phyloP scores from a whole-genome alignment of 2,329 filamentous ascomycete genomes.

The Ophiosphaerella korrae region DNA sequence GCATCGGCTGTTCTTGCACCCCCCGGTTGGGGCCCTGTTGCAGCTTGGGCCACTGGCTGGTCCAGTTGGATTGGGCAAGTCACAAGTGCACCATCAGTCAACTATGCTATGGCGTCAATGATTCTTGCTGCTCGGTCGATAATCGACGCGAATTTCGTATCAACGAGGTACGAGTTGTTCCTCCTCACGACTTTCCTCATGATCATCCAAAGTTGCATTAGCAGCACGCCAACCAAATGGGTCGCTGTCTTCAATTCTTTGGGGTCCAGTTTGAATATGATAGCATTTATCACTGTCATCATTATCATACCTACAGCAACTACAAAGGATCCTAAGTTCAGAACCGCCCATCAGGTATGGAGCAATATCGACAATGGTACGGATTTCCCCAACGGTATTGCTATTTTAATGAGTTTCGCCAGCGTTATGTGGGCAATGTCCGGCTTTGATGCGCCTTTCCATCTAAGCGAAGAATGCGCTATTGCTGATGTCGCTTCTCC shows the following conservation, averaged over 20 bases:
- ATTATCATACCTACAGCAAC: conserved; percentile 70
- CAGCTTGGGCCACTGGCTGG: conserved; percentile 72
- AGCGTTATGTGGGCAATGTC: conserved; percentile 72
- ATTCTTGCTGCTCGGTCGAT: conserved; percentile 74
- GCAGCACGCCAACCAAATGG: conserved; percentile 72
- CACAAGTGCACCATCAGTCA: conserved; percentile 68
- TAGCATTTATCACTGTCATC: conserved; percentile 68
- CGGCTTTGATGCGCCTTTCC: conserved; percentile 73
- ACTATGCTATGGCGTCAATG: conserved; percentile 72
- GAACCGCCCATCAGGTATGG: conserved; percentile 65
- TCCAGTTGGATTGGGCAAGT: conserved; percentile 71
- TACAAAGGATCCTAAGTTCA: conserved; percentile 63
- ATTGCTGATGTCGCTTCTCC: conserved; percentile 73
- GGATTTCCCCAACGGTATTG: conserved; percentile 69
- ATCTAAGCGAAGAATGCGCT: conserved; percentile 75
- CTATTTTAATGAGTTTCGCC: conserved; percentile 73
- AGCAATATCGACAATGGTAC: conserved; percentile 69
- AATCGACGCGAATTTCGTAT: conserved; percentile 66
- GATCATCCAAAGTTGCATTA: conserved; percentile 69
- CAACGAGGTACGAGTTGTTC: conserved; percentile 69
- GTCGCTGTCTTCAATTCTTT: conserved; percentile 72
- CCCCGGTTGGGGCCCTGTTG: conserved; percentile 67
- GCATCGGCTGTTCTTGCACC: conserved; percentile 73
- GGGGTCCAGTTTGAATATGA: conserved; percentile 73
- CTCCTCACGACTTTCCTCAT: conserved; percentile 70